phyloP scores from a whole-genome alignment of 805 yeast genomes.

The Saccharomycopsis javanensis region DNA sequence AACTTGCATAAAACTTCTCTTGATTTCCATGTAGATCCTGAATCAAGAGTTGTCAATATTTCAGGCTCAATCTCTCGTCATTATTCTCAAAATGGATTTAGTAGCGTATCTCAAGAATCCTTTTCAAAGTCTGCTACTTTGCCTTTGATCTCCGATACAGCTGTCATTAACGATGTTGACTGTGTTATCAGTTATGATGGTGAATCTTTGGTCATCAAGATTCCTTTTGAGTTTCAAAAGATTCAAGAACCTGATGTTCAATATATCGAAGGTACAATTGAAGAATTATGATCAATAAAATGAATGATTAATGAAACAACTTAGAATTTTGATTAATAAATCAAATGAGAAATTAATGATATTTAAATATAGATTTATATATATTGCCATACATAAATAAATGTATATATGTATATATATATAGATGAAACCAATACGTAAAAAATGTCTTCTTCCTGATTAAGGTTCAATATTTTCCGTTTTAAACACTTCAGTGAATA shows the following conservation, averaged over 20 bases:
- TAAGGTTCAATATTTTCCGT: no score
- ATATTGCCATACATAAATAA: no score
- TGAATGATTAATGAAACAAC: background rate
- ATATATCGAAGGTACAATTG: background rate
- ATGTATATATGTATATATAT: no score
- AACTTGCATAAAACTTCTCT: conserved; percentile 11
- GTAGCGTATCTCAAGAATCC: background rate
- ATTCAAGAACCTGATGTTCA: background rate
- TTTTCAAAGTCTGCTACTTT: background rate
- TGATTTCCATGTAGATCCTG: conserved; percentile 14
- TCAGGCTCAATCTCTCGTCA: conserved; percentile 6
- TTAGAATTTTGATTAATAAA: no score
- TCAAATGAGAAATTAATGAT: no score
- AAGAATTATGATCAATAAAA: background rate
- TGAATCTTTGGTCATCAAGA: conserved; percentile 5
- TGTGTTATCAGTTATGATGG: conserved; percentile 3
- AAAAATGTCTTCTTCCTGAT: no score
- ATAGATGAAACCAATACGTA: no score
- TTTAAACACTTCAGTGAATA: conserved; percentile 3
- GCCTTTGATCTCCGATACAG: conserved; percentile 2
- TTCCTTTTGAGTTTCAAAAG: conserved; percentile 1
- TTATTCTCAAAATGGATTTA: conserved; percentile 6
- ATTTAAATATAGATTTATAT: no score
- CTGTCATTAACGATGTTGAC: conserved; percentile 6
- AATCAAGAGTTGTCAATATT: background rate